phyloP scores from a whole-genome alignment of 2,329 filamentous ascomycete species.

The Boeremia lycopersici region DNA sequence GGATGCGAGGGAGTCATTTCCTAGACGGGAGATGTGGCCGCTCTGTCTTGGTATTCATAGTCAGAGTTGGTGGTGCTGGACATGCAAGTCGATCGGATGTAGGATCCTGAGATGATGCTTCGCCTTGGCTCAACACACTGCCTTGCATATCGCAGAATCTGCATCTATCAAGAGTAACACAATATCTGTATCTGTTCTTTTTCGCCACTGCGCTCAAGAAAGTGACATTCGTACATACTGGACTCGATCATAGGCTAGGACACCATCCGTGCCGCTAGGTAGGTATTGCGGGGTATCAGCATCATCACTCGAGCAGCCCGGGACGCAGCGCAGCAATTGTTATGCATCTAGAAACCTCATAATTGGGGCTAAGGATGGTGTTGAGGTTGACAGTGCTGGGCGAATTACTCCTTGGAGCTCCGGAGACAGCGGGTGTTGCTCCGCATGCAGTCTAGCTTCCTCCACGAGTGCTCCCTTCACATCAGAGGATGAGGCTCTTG shows the following conservation, averaged over 20 bases:
- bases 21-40: neutral
- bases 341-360: neutral
- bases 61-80: neutral
- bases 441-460: constrained; percentile 2
- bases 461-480: neutral
- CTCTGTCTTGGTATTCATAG: neutral
- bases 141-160: no score
- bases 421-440: constrained; percentile 3
- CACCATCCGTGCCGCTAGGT: neutral
- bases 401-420: neutral
- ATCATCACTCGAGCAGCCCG: neutral
- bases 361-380: constrained; percentile 1
- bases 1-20: neutral
- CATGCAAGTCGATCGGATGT: neutral
- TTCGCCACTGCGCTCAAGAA: no score
- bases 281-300: neutral
- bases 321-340: neutral
- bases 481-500: constrained; percentile 4
- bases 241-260: neutral
- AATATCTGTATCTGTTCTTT: no score
- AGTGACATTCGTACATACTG: no score
- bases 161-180: no score
- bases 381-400: neutral
- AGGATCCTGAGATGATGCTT: no score
- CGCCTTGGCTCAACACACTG: no score